phyloP scores from a whole-genome alignment of 2,329 filamentous ascomycete genomes.

The Microcera coccophila region DNA sequence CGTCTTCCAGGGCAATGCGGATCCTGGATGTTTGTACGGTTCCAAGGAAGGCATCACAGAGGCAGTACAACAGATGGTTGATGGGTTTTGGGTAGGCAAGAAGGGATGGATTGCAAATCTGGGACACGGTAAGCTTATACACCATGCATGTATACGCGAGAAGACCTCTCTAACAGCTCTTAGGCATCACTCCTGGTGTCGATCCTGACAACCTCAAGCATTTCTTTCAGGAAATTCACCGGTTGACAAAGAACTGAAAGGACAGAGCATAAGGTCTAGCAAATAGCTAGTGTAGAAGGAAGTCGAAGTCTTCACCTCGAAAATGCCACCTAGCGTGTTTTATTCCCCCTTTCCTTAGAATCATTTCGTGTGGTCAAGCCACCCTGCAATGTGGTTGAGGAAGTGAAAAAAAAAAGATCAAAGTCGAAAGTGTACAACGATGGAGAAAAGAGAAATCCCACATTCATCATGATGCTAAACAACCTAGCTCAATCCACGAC shows the following conservation, averaged over 20 bases:
- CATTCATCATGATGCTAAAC: constrained; percentile 9
- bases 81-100: constrained; percentile 75
- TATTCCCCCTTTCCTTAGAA: too few relatives aligned
- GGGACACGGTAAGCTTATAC: constrained; percentile 69
- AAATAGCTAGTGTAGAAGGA: too few relatives aligned
- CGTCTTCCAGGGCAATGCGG: constrained; percentile 90
- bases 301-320: background rate
- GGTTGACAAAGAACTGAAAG: constrained; percentile 49
- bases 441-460: background rate
- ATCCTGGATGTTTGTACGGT: constrained; percentile 90
- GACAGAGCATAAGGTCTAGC: too few relatives aligned
- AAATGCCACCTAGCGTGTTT: too few relatives aligned
- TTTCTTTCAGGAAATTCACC: constrained; percentile 89
- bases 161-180: constrained; percentile 9
- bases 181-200: constrained; percentile 90
- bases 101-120: constrained; percentile 97
- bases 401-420: background rate
- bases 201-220: constrained; percentile 90
- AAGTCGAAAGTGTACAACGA: constrained; percentile 5
- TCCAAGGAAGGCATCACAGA: constrained; percentile 74
- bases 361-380: too few relatives aligned
- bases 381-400: background rate
- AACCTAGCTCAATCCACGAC: constrained; percentile 12
- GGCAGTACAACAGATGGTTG: constrained; percentile 80
- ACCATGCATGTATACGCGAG: background rate